Base-by-base conservation (phyloP, 306 rosid genomes). In the Chamaecrista fasciculata region DNA sequence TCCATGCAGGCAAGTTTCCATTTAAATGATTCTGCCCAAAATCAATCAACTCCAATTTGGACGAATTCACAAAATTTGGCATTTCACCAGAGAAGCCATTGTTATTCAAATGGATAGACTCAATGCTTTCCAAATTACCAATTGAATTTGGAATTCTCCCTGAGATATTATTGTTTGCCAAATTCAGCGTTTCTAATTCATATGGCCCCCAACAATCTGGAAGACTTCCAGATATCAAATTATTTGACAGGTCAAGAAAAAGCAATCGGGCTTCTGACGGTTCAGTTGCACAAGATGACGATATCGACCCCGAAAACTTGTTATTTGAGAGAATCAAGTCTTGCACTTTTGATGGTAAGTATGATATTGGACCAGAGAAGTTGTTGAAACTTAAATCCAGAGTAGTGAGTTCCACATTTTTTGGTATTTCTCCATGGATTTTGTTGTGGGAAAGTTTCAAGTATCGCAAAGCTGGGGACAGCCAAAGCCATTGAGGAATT, bases 371-470 rank as follows among this genome's bases (percentile, higher is more conserved):
- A 66, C 76, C 79, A n/a, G 12, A 42, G 4, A 42, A 42, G 0
- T 42, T 42, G 12, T 42, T 42, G 43, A 9, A 37, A 37, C 43
- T 63, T 14, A 79, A 23, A 79, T 71, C 70, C 58, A 61, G 66
- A 40, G 48, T 8, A 10, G 0, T 11, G 62, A 46, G 74, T 5
- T 28, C n/a, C n/a, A n/a, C n/a, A n/a, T n/a, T n/a, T 29, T 73
- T 63, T 43, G 66, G 67, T 21, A 75, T n/a, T 5, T 16, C 3
- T 14, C 83, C 79, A 18, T 29, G n/a, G 4, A 80, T 58, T 50
- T 18, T 16, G 37, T 80, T 80, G 4, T 31, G 44, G 0, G 84
- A 80, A 42, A 70, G 36, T 49, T 80, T 43, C 56, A 73, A 18
- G 43, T 48, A 49, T 0, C 0, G 0, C 7, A 61, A 36, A 24